phyloP scores from a whole-genome alignment of 2,329 filamentous ascomycete species.

The Xylaria sp. region DNA sequence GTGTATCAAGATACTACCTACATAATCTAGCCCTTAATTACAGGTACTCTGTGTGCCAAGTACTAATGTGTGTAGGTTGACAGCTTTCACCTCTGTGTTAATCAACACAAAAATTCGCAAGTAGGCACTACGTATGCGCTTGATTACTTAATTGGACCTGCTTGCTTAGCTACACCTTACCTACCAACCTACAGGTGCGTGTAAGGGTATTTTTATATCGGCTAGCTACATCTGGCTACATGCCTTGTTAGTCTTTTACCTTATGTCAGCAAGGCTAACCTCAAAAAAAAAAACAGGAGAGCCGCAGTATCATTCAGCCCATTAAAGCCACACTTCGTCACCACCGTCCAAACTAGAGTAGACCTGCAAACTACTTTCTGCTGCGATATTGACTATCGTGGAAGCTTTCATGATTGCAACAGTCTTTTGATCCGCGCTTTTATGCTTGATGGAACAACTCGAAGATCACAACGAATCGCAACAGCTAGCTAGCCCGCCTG shows the following conservation, averaged over 20 bases:
- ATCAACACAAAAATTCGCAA: too few relatives aligned
- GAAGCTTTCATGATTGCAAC: background rate
- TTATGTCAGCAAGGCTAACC: slow-evolving; percentile 28
- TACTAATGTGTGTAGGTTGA: background rate
- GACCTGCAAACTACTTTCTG: background rate
- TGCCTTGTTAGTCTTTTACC: background rate
- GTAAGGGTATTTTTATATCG: background rate
- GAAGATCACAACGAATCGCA: slow-evolving; percentile 9
- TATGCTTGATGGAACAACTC: slow-evolving; percentile 30
- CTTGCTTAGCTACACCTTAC: too few relatives aligned
- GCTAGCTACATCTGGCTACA: slow-evolving; percentile 23
- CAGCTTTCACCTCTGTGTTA: too few relatives aligned
- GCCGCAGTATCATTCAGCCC: slow-evolving; percentile 34
- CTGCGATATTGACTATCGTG: background rate
- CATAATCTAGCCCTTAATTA: background rate
- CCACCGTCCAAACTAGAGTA: background rate
- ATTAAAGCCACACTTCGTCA: background rate
- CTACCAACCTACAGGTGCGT: too few relatives aligned
- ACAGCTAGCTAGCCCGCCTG: background rate
- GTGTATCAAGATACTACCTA: background rate
- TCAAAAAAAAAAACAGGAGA: slow-evolving; percentile 29
- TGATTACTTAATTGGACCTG: too few relatives aligned
- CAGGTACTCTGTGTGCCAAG: background rate
- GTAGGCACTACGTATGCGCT: too few relatives aligned
- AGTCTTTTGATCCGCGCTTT: slow-evolving; percentile 10